These are phyloP conservation scores for Hymenoscyphus salicellus DNA, from an alignment of 2,329 filamentous ascomycete species.

Conservation along the genomic window DNA sequence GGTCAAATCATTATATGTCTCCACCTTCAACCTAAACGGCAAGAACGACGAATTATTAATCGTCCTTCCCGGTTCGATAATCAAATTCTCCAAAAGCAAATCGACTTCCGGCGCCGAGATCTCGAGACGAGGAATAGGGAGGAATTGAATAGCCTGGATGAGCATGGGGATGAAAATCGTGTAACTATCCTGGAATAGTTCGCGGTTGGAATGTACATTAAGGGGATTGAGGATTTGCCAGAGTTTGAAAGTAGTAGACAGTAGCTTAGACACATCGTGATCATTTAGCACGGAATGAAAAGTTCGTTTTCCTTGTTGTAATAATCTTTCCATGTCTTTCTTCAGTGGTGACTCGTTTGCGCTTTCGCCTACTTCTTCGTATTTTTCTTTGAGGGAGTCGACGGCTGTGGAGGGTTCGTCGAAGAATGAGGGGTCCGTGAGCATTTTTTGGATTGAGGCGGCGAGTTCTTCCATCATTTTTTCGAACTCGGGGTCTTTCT, in stretches of 20 bases:
- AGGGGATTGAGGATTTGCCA: constrained; percentile 66
- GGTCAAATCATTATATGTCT: constrained; percentile 83
- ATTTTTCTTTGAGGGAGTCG: constrained; percentile 49
- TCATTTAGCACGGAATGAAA: constrained; percentile 69
- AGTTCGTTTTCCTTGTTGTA: constrained; percentile 66
- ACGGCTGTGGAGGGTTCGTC: constrained; percentile 61
- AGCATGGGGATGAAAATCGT: constrained; percentile 78
- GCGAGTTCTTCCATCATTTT: constrained; percentile 70
- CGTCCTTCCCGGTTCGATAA: constrained; percentile 82
- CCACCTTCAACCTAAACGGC: constrained; percentile 75
- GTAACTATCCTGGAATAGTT: constrained; percentile 71
- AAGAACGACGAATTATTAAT: constrained; percentile 86
- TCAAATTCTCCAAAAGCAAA: constrained; percentile 82
- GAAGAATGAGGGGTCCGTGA: constrained; percentile 84
- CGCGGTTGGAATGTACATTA: constrained; percentile 62
- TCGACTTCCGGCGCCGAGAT: constrained; percentile 80
- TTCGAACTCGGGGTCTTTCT: constrained; percentile 80
- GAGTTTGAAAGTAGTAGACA: constrained; percentile 65
- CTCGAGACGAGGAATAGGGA: constrained; percentile 89
- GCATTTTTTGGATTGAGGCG: constrained; percentile 71
- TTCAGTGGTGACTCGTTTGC: constrained; percentile 62
- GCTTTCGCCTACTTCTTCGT: constrained; percentile 59
- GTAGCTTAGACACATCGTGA: constrained; percentile 65
- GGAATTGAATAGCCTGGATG: constrained; percentile 74
- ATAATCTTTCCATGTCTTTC: constrained; percentile 68